These are phyloP conservation scores for Ganoderma lingzhi DNA, from an alignment of 1,284 basidiomycete species.

Conservation along the genomic window DNA sequence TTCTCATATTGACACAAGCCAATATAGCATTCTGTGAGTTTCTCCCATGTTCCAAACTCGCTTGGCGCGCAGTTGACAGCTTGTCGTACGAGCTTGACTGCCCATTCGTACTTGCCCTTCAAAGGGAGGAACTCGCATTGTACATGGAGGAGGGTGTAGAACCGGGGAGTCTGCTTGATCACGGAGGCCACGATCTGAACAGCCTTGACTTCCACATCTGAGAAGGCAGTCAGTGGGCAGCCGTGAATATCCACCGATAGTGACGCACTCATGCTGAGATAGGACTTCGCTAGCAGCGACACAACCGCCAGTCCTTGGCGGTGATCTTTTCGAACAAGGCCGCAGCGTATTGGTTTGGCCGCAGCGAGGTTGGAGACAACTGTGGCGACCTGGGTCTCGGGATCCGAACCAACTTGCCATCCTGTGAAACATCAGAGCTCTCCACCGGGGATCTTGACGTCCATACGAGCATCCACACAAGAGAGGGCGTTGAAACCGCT, in stretches of 20 bases:
- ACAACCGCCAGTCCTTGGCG: slow-evolving; percentile 91
- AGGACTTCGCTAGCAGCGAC: slow-evolving; percentile 88
- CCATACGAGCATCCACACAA: slow-evolving; percentile 94
- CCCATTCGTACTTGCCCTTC: slow-evolving; percentile 90
- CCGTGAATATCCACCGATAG: not conserved
- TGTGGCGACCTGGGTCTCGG: slow-evolving; percentile 98
- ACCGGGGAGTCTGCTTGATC: slow-evolving; percentile 87
- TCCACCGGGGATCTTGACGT: slow-evolving; percentile 98
- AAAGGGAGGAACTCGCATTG: slow-evolving; percentile 94
- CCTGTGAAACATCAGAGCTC: slow-evolving; percentile 60
- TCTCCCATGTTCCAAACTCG: slow-evolving; percentile 99
- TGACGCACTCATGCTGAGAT: slow-evolving; percentile 95
- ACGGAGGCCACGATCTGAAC: slow-evolving; percentile 93
- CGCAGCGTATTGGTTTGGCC: slow-evolving; percentile 88
- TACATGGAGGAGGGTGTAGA: slow-evolving; percentile 92
- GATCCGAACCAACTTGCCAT: slow-evolving; percentile 98
- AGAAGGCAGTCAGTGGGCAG: not conserved
- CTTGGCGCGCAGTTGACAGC: slow-evolving; percentile 98
- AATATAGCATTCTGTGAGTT: slow-evolving; percentile 94
- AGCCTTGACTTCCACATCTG: slow-evolving; percentile 98
- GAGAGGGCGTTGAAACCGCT: slow-evolving; percentile 99
- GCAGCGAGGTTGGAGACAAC: slow-evolving; percentile 98
- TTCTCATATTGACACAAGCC: slow-evolving; percentile 90
- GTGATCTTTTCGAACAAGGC: slow-evolving; percentile 95
- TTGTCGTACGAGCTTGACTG: slow-evolving; percentile 89